Percentiles rank a stretch among this genome's conserved stretches.
Conservation (phyloP, 768 basidiomycete genomes). For the Rhodotorula taiwanensis region DNA sequence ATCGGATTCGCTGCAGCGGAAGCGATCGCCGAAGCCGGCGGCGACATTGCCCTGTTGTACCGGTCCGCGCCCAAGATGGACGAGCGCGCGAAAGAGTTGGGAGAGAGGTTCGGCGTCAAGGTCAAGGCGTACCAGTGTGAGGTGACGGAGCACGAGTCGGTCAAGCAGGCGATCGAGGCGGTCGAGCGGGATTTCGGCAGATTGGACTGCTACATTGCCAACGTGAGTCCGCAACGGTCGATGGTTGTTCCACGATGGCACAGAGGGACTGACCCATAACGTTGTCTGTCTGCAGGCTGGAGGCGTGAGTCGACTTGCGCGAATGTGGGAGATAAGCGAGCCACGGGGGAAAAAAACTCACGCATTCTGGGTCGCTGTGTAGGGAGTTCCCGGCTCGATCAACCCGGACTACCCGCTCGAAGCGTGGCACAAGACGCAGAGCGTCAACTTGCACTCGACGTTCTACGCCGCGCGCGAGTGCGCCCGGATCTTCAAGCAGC, state of each 20-base stretch:
- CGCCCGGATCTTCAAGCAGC: conserved; percentile 24
- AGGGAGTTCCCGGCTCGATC: not conserved
- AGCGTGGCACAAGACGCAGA: not conserved
- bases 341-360: too few species aligned
- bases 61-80: conserved; percentile 12
- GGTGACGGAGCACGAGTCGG: conserved; percentile 8
- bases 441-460: not conserved
- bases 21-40: conserved; percentile 31
- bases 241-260: too few species aligned
- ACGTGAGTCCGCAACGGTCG: not conserved
- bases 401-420: not conserved
- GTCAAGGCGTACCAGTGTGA: conserved; percentile 22
- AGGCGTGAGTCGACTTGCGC: not conserved
- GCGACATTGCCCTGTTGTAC: conserved; percentile 27
- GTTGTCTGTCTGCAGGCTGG: not conserved
- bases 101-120: conserved; percentile 16
- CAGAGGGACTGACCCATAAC: not conserved
- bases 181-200: conserved; percentile 17
- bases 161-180: conserved; percentile 25
- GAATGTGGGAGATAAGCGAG: too few species aligned
- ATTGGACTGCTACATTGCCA: conserved; percentile 8
- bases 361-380: not conserved
- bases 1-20: conserved; percentile 29
- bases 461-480: not conserved
- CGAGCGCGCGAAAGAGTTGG: conserved; percentile 11